Conservation (phyloP, 225 moss, liverwort and hornwort genomes). For the Marchantia paleacea region DNA sequence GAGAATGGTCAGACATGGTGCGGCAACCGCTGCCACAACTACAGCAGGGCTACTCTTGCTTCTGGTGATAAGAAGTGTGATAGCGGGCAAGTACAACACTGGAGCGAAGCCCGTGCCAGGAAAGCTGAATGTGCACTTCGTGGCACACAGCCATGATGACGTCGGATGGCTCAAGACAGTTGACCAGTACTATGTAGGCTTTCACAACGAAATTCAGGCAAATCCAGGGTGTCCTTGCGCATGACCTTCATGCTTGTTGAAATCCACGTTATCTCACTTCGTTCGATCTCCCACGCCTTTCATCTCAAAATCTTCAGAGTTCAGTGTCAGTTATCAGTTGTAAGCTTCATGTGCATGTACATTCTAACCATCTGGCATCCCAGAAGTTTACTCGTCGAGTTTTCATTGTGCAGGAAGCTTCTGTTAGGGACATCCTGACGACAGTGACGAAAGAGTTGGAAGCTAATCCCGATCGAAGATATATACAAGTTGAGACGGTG, state of each 20-base stretch:
- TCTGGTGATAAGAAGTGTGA: conserved; percentile 4
- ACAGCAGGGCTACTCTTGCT: background rate
- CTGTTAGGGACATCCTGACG: conserved; percentile 74
- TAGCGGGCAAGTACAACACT: conserved; percentile 40
- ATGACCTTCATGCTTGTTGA: too few species aligned
- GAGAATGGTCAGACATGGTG: background rate
- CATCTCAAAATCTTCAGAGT: background rate
- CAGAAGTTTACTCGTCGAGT: background rate
- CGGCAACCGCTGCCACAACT: background rate
- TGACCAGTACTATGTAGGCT: conserved; percentile 81
- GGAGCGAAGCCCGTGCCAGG: conserved; percentile 39
- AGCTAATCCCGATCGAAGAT: conserved; percentile 73
- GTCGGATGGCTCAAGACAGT: conserved; percentile 92
- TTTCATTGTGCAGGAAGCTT: conserved; percentile 43
- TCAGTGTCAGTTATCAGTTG: background rate
- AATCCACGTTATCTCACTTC: background rate
- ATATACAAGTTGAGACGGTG: conserved; percentile 80
- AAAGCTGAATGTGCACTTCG: conserved; percentile 84
- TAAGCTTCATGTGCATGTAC: background rate
- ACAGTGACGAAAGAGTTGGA: conserved; percentile 57
- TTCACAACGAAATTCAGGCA: conserved; percentile 58
- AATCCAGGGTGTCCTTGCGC: background rate
- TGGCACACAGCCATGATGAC: conserved; percentile 86
- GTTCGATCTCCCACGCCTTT: background rate
- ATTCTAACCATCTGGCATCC: background rate